A percentile compares a stretch with the other conserved stretches of the same genome.
Evolutionary conservation across 192 early-diverging fungal genomes (phyloP).

Genomic region (Backusella westeae): DNA sequence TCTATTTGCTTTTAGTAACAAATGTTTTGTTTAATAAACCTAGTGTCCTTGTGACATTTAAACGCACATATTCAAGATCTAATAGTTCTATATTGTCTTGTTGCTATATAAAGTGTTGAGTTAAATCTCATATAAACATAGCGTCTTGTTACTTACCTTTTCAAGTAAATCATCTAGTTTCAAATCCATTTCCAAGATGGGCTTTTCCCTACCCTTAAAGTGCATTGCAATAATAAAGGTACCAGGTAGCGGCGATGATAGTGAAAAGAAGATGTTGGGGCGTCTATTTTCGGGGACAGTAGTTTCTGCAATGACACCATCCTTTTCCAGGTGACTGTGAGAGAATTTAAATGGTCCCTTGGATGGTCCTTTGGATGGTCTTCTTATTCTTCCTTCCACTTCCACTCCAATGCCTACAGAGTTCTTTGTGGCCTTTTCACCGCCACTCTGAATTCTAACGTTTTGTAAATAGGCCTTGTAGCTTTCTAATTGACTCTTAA

Average conservation of each 20-base stretch:
- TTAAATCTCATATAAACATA: neutral
- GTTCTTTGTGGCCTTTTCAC: constrained; percentile 34
- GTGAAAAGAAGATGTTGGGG: constrained; percentile 86
- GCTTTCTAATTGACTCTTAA: constrained; percentile 83
- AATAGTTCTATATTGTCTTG: constrained; percentile 83
- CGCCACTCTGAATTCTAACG: constrained; percentile 72
- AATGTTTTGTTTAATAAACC: constrained; percentile 84
- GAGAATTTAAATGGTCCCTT: constrained; percentile 79
- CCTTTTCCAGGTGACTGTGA: constrained; percentile 81
- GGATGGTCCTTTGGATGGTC: constrained; percentile 31
- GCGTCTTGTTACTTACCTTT: constrained; percentile 44
- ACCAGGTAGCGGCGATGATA: constrained; percentile 82
- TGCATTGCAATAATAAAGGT: constrained; percentile 89
- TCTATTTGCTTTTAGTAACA: constrained; percentile 52
- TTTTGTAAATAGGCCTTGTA: constrained; percentile 96
- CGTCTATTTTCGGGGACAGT: constrained; percentile 88
- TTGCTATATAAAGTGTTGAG: constrained; percentile 55
- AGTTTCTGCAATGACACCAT: constrained; percentile 87
- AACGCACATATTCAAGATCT: constrained; percentile 91
- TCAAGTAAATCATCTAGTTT: constrained; percentile 82
- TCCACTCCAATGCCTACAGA: constrained; percentile 68
- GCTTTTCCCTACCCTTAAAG: constrained; percentile 86
- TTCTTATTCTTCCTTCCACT: constrained; percentile 45
- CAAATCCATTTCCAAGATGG: constrained; percentile 95
- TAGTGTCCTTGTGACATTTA: constrained; percentile 82